Evolutionary conservation across 108 stramenopile genomes (phyloP).

Genomic region (Stephanodiscus minutulus): DNA sequence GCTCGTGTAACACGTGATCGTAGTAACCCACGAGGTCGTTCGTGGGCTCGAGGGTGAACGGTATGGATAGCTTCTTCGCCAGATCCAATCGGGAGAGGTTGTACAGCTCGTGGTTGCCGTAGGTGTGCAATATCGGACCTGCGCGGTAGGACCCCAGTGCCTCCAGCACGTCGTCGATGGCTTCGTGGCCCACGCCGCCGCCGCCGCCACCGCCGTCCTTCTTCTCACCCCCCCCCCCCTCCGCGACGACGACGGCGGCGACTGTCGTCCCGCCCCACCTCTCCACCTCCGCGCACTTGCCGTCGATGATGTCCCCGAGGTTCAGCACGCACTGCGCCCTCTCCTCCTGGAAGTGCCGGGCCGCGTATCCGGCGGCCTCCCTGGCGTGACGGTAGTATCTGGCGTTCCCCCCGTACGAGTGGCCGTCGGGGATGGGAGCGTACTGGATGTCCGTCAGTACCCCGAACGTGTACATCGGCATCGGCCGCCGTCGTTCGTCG

Average conservation of each 20-base stretch:
- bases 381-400: slow-evolving; percentile 80
- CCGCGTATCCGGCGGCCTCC: slow-evolving; percentile 60
- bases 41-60: slow-evolving; percentile 61
- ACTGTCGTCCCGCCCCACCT: slow-evolving; percentile 28
- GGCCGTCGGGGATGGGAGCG: slow-evolving; percentile 84
- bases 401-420: slow-evolving; percentile 61
- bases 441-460: slow-evolving; percentile 86
- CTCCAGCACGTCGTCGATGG: slow-evolving; percentile 65
- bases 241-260: slow-evolving; percentile 34
- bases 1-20: slow-evolving; percentile 41
- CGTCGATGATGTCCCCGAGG: slow-evolving; percentile 87
- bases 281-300: slow-evolving; percentile 67
- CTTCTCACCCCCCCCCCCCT: slow-evolving; percentile 20
- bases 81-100: slow-evolving; percentile 68
- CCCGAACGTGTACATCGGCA: slow-evolving; percentile 61
- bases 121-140: slow-evolving; percentile 73
- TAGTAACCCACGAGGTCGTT: slow-evolving; percentile 57
- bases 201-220: slow-evolving; percentile 5
- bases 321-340: slow-evolving; percentile 67
- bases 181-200: slow-evolving; percentile 33
- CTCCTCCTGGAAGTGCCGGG: slow-evolving; percentile 62
- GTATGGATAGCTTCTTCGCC: slow-evolving; percentile 61
- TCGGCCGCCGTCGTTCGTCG: not conserved
- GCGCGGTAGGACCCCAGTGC: slow-evolving; percentile 56
- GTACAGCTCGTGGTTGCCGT: slow-evolving; percentile 90